Percentiles rank a stretch among this genome's conserved stretches.
These are phyloP conservation scores for Sclerotinia trifoliorum DNA, from an alignment of 2,329 filamentous ascomycete species.

Conservation along the genomic window DNA sequence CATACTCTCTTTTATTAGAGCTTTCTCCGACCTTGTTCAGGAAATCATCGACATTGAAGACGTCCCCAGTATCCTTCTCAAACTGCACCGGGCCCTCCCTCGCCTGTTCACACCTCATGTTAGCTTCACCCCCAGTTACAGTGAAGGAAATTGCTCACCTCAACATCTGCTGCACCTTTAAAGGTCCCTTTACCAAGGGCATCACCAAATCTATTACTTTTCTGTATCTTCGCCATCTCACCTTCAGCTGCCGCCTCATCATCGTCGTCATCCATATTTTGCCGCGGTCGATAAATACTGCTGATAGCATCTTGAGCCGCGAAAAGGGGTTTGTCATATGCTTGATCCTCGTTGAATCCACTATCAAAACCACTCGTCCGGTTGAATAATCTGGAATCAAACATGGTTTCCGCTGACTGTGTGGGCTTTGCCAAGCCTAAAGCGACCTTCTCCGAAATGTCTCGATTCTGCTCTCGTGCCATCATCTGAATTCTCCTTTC, in stretches of 20 bases:
- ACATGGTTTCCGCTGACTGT: conserved; percentile 90
- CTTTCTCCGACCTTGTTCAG: conserved; percentile 71
- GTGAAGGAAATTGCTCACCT: conserved; percentile 52
- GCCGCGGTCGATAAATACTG: conserved; percentile 84
- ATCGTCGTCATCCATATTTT: conserved; percentile 71
- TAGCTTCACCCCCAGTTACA: conserved; percentile 18
- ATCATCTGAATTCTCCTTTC: conserved; percentile 90
- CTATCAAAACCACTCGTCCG: conserved; percentile 86
- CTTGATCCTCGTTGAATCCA: conserved; percentile 96
- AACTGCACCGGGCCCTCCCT: conserved; percentile 94
- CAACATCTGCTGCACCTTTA: conserved; percentile 78
- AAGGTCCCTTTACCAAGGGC: conserved; percentile 88
- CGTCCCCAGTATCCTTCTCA: conserved; percentile 81
- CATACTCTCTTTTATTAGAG: conserved; percentile 70
- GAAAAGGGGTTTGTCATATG: conserved; percentile 95
- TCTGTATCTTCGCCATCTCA: conserved; percentile 86
- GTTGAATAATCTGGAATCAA: conserved; percentile 93
- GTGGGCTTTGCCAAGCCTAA: conserved; percentile 93
- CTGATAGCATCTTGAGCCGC: conserved; percentile 92
- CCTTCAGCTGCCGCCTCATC: conserved; percentile 77
- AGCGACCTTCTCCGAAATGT: conserved; percentile 96
- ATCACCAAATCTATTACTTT: conserved; percentile 75
- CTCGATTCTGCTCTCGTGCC: conserved; percentile 91
- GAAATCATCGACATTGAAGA: conserved; percentile 93
- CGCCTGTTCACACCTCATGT: conserved; percentile 47